phyloP scores from a whole-genome alignment of 495 filamentous ascomycete genomes.

The Trypethelium eluteriae region DNA sequence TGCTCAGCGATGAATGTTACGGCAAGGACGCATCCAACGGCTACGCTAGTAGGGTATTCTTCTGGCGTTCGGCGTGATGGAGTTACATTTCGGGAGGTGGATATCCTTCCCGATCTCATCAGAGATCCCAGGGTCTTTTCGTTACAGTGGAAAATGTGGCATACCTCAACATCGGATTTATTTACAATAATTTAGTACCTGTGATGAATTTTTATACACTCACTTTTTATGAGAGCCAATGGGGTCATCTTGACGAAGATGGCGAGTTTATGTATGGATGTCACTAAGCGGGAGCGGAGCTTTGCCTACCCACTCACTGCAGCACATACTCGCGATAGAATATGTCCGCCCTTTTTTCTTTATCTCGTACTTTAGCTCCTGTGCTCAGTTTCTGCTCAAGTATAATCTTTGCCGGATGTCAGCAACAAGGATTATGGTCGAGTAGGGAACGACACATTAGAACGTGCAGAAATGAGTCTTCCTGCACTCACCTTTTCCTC shows the following conservation, averaged over 20 bases:
- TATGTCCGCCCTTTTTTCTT: not conserved
- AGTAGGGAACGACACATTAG: too few relatives aligned
- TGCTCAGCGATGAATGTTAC: not conserved
- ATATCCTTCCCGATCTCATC: too few relatives aligned
- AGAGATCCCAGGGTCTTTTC: too few relatives aligned
- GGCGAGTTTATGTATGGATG: not conserved
- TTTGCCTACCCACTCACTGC: not conserved
- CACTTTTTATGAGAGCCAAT: not conserved
- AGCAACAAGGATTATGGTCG: too few relatives aligned
- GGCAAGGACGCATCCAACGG: not conserved
- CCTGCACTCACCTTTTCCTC: too few relatives aligned
- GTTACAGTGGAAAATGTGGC: too few relatives aligned
- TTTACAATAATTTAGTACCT: too few relatives aligned
- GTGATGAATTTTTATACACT: not conserved
- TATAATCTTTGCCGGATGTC: too few relatives aligned
- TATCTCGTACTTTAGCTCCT: not conserved
- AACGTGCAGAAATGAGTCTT: too few relatives aligned
- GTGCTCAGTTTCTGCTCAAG: too few relatives aligned
- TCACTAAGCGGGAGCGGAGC: not conserved
- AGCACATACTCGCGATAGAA: not conserved
- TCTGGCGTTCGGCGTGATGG: not conserved
- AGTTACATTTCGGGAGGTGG: too few relatives aligned
- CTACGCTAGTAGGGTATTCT: not conserved
- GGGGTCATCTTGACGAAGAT: not conserved
- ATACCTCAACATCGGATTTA: too few relatives aligned